Conservation (phyloP, 176 grass and related monocot genomes). For the Musa troglodytarum region DNA sequence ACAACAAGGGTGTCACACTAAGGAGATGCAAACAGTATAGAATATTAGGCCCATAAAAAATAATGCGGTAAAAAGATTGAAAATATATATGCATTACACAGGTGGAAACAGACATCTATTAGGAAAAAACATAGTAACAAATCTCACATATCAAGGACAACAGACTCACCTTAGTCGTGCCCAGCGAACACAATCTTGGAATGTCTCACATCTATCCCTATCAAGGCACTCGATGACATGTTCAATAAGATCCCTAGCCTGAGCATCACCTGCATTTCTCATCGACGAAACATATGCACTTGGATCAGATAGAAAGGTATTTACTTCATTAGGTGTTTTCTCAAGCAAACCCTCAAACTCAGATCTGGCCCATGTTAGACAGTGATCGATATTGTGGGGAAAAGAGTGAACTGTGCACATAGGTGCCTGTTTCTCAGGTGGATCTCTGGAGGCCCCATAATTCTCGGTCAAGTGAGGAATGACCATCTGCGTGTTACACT, state of each 20-base stretch:
- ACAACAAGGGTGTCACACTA: too few relatives aligned
- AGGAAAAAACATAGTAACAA: too few relatives aligned
- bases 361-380: slow-evolving; percentile 82
- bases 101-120: too few relatives aligned
- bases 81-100: too few relatives aligned
- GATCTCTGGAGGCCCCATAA: slow-evolving; percentile 90
- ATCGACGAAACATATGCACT: slow-evolving; percentile 39
- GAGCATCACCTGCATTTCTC: slow-evolving; percentile 76
- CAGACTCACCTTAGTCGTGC: slow-evolving; percentile 60
- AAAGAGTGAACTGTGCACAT: slow-evolving; percentile 93
- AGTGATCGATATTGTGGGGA: slow-evolving; percentile 92
- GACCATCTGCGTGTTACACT: slow-evolving; percentile 93
- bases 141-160: too few relatives aligned
- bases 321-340: slow-evolving; percentile 81
- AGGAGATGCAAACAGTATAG: too few relatives aligned
- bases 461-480: slow-evolving; percentile 87
- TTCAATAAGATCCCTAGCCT: slow-evolving; percentile 71
- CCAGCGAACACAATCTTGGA: slow-evolving; percentile 83
- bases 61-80: too few relatives aligned
- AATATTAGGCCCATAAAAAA: too few relatives aligned
- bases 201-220: slow-evolving; percentile 61
- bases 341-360: slow-evolving; percentile 92
- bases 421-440: slow-evolving; percentile 82
- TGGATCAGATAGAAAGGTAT: slow-evolving; percentile 62
- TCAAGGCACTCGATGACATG: slow-evolving; percentile 64